Base-by-base conservation (phyloP, 306 rosid species). In the Canavalia gladiata region DNA sequence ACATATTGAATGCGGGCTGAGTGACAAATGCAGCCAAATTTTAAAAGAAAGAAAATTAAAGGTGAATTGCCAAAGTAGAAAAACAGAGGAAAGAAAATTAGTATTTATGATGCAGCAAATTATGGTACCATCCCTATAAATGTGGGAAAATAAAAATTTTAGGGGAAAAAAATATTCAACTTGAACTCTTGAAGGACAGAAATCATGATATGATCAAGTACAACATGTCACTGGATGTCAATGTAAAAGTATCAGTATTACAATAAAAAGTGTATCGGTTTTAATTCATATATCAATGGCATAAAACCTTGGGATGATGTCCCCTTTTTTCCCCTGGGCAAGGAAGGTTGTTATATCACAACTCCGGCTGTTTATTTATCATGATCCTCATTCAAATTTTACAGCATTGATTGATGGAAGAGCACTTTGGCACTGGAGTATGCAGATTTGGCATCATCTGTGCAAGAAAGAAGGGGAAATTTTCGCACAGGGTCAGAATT, bases 361-460 rank as follows among this genome's bases (percentile, higher is more conserved):
- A 45, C 30, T 66, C 71, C 57, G 45, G 47, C 50, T 41, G 9
- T 56, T 47, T 47, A 78, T 66, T 69, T 18, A 68, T 31, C 39
- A 4, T 37, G 75, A 68, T 60, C 63, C 57, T 56, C 57, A 65
- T 64, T 70, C 82, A 63, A 77, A 70, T 70, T 65, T 79, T 69
- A 87, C 74, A 87, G 33, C 90, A 74, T 63, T 37, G 88, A 87
- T 29, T 68, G 88, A 69, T 82, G 90, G 50, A 81, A 84, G 64
- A 84, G 77, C 67, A 84, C 77, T 74, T 81, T 87, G 66, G 83
- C 88, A 69, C 50, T 59, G 37, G 83, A 81, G 64, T 78, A 84
- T 35, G 75, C 83, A 55, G 39, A 55, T 47, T 78, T 84, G 4
- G 88, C 90, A 75, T 87, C 88, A 82, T 84, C 90, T 87, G 86